Evolutionary conservation across 768 basidiomycete species (phyloP).

Genomic region (Leucocoprinus sp.): DNA sequence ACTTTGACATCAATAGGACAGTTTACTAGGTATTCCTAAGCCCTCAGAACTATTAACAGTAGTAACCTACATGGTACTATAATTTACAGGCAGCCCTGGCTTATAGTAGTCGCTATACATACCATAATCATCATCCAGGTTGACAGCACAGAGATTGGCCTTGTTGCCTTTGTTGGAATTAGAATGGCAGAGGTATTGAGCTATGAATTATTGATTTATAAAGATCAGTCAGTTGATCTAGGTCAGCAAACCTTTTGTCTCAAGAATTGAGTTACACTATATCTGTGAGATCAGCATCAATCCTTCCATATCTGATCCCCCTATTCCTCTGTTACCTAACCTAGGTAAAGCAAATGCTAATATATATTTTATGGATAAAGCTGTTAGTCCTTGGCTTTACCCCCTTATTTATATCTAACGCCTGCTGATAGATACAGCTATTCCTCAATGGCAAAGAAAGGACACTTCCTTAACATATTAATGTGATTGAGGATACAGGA

Average conservation of each 20-base stretch:
- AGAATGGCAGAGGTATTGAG: too few relatives aligned
- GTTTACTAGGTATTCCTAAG: too few relatives aligned
- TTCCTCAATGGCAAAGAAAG: conserved; percentile 8
- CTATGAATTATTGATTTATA: too few relatives aligned
- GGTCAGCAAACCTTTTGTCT: conserved; percentile 61
- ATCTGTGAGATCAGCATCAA: neutral
- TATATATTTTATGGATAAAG: conserved; percentile 65
- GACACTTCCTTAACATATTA: conserved; percentile 7
- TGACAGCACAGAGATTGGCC: too few relatives aligned
- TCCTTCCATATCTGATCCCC: conserved; percentile 22
- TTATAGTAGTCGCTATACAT: too few relatives aligned
- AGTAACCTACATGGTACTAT: too few relatives aligned
- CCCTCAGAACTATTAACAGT: too few relatives aligned
- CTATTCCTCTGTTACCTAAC: conserved; percentile 62
- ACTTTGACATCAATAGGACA: too few relatives aligned
- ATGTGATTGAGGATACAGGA: conserved; percentile 3
- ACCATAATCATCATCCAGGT: too few relatives aligned
- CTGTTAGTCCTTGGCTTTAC: conserved; percentile 29
- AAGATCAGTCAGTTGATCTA: too few relatives aligned
- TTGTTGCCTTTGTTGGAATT: too few relatives aligned
- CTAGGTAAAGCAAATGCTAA: conserved; percentile 65
- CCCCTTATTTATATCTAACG: neutral
- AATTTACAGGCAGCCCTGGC: too few relatives aligned
- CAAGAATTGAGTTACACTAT: conserved; percentile 26
- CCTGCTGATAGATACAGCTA: conserved; percentile 5